Percentiles rank a stretch among this genome's conserved stretches.
Evolutionary conservation across 495 filamentous ascomycete genomes (phyloP).

Genomic region (Aspergillus incahuasiensis): DNA sequence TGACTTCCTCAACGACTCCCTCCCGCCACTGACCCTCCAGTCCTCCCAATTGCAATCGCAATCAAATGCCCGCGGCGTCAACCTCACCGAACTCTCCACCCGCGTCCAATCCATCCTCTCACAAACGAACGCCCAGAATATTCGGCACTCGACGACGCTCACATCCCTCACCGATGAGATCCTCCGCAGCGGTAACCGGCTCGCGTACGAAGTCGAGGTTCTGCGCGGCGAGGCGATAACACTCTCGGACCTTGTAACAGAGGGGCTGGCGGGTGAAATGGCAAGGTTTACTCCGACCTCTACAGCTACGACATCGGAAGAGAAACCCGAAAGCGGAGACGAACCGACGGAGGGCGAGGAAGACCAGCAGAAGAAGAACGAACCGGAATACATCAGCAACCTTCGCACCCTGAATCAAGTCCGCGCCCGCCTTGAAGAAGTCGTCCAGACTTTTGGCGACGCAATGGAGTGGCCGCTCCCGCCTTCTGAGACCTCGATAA

Average conservation of each 20-base stretch:
- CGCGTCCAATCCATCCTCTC: conserved; percentile 82
- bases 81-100: conserved; percentile 70
- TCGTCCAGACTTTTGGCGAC: conserved; percentile 83
- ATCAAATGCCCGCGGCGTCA: conserved; percentile 47
- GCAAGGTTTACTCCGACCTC: conserved; percentile 50
- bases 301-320: conserved; percentile 39
- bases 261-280: conserved; percentile 65
- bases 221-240: conserved; percentile 78
- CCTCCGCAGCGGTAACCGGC: conserved; percentile 72
- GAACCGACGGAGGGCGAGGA: conserved; percentile 11
- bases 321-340: neutral
- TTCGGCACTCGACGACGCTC: conserved; percentile 73
- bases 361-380: conserved; percentile 18
- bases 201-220: conserved; percentile 94
- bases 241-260: conserved; percentile 70
- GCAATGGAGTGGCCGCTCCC: conserved; percentile 92
- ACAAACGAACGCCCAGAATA: conserved; percentile 81
- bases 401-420: conserved; percentile 82
- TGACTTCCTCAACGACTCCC: conserved; percentile 72
- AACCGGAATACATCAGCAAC: conserved; percentile 68
- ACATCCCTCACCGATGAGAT: conserved; percentile 94
- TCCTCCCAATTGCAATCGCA: conserved; percentile 34
- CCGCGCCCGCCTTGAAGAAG: conserved; percentile 72
- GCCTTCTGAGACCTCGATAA: conserved; percentile 66
- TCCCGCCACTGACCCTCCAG: conserved; percentile 53